Evolutionary conservation across 108 stramenopile species (phyloP), one percentile per base, ranked within the genome.

Genomic region (Cylindrotheca fusiformis): DNA sequence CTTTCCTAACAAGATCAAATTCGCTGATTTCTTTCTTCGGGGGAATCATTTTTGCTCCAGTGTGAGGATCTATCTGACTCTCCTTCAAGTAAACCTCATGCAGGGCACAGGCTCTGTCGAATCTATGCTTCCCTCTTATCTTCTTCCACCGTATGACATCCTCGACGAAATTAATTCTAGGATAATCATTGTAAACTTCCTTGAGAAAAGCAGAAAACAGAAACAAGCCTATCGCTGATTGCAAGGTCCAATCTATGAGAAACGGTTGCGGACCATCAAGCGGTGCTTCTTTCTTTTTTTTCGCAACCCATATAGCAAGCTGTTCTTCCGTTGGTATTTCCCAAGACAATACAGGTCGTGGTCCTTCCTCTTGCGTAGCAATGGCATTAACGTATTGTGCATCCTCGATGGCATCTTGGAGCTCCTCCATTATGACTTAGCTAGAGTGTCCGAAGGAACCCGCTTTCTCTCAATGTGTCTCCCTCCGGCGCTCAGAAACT

Each of bases 361-460:
- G 90, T 48, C 90, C 90, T 47, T 87, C 86, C 48, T 85, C 86
- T 51, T 80, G 85, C 20, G 80, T 74, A 1, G 84, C 50, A 54
- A 93, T 89, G n/a, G 88, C 91, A 56, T 82, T 88, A 27, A 93
- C 87, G 66, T 93, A 93, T 53, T 90, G 88, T 18, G 91, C 91
- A 65, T 93, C 91, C 61, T 93, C 91, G 53, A 93, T 88, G 55
- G 91, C 91, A 59, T 93, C 91, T 74, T 89, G 88, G 18, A 93
- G 77, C 62, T 92, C 91, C 70, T 92, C 91, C 91, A 92, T 92
- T 52, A 48, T 25, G 36, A 63, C 22, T 20, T n/a, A 45, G 44
- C 12, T 27, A n/a, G n/a, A n/a, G n/a, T n/a, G n/a, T n/a, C n/a
- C n/a, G n/a, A n/a, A n/a, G n/a, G n/a, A n/a, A n/a, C n/a, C n/a